Percentiles rank a stretch among this genome's conserved stretches.
Evolutionary conservation across 2,329 filamentous ascomycete species (phyloP).

Genomic region (Nannizzia gypsea): DNA sequence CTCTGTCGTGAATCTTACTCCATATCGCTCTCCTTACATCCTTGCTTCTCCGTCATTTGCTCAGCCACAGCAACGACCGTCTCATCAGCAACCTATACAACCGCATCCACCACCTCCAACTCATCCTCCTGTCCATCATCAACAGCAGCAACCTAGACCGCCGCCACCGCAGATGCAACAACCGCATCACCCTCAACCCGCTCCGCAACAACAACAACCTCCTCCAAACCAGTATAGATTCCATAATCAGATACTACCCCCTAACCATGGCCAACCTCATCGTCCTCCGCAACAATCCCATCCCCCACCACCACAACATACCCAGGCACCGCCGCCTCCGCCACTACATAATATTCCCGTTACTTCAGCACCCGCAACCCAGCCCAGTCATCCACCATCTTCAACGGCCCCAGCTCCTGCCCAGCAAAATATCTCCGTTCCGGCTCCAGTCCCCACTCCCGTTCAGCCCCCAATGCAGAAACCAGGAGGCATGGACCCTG

Average conservation of each 20-base stretch:
- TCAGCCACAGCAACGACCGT: conserved; percentile 14
- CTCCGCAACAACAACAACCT: conserved; percentile 4
- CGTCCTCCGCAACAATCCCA: conserved; percentile 12
- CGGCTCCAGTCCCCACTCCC: conserved; percentile 9
- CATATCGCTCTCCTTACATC: conserved; percentile 33
- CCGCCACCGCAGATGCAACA: conserved; percentile 15
- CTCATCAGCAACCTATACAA: conserved; percentile 8
- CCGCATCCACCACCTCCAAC: conserved; percentile 7
- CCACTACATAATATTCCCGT: background rate
- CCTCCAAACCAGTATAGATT: conserved; percentile 5
- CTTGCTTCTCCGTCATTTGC: conserved; percentile 24
- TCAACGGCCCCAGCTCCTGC: conserved; percentile 7
- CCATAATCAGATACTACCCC: conserved; percentile 10
- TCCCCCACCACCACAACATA: conserved; percentile 9
- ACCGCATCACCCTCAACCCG: conserved; percentile 12
- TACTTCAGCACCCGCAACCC: conserved; percentile 15
- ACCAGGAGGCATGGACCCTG: conserved; percentile 20
- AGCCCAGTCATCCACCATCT: conserved; percentile 4
- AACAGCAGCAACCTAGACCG: conserved; percentile 10
- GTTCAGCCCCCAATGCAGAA: background rate
- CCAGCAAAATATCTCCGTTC: background rate
- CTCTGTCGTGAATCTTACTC: conserved; percentile 25
- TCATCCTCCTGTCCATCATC: conserved; percentile 7
- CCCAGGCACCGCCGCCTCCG: background rate
- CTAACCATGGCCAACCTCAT: conserved; percentile 15